Base-by-base conservation (phyloP, 2,329 filamentous ascomycete genomes). In the Beauveria rudraprayagi region DNA sequence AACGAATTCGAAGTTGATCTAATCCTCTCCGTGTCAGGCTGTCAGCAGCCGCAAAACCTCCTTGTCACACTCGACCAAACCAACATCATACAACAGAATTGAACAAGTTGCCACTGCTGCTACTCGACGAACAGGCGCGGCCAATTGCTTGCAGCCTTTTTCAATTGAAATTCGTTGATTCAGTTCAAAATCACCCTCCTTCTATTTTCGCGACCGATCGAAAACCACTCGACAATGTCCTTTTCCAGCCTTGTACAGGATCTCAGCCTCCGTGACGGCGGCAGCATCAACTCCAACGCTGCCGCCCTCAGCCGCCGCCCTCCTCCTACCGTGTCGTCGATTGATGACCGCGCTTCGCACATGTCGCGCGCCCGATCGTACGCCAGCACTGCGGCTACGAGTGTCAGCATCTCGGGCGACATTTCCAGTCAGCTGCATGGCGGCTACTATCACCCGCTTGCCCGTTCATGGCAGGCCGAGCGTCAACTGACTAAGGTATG, bases 401-500 rank as follows among this genome's bases (percentile, higher is more conserved):
- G 84, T 70, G 85, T 88, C 65, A 88, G 85, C 81, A 87, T 88
- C 67, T 78, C 84, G 1, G 85, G 85, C 58, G 89, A 92, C 69
- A 92, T 94, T 66, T 88, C 87, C 16, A 92, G 89, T 73, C 90
- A 93, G 75, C 82, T 93, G 47, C 90, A 94, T 70, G 88, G 89
- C 58, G 90, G 90, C 62, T 93, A 93, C 75, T 87, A 86, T 68
- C 90, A 94, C 69, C 89, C 90, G 52, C 80, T 94, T 61, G 87
- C 88, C 61, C 82, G 90, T 66, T 83, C 87, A 68, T 94, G 90
- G 90, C 90, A 94, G 74, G 86, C 89, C 40, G 90, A 93, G 77
- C 83, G 89, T 66, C 90, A 93, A 76, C 80, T 94, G 72, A 93
- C 90, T 64, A 93, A 93, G 85, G 90, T 90, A 67, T 61, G 79